A percentile compares a stretch with the other conserved stretches of the same genome.
Evolutionary conservation across 2,329 filamentous ascomycete species (phyloP).

Genomic region (Fusarium hainanense): DNA sequence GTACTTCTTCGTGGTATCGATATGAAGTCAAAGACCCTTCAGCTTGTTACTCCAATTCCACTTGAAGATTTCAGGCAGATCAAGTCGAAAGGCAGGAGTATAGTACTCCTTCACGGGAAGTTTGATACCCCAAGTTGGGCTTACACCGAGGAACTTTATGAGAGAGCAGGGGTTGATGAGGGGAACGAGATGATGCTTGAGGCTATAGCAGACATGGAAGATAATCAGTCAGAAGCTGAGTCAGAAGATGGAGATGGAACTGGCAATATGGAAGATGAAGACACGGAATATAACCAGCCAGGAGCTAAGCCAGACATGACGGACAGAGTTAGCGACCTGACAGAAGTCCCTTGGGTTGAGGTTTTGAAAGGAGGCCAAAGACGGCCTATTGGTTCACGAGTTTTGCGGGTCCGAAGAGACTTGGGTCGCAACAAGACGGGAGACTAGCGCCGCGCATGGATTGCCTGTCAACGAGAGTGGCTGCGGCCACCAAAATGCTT

Average conservation of each 20-base stretch:
- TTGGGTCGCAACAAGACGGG: constrained; percentile 58
- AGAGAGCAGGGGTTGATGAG: constrained; percentile 49
- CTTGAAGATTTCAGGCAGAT: constrained; percentile 54
- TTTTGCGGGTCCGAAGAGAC: constrained; percentile 73
- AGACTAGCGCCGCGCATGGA: constrained; percentile 35
- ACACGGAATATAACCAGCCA: constrained; percentile 50
- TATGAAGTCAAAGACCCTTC: constrained; percentile 61
- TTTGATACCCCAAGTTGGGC: constrained; percentile 77
- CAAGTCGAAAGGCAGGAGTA: constrained; percentile 55
- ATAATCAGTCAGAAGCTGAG: constrained; percentile 49
- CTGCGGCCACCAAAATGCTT: not conserved
- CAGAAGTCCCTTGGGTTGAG: constrained; percentile 68
- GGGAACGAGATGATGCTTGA: constrained; percentile 47
- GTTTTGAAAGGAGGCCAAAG: constrained; percentile 65
- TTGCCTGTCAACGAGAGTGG: constrained; percentile 9
- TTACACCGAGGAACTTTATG: constrained; percentile 71
- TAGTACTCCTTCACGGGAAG: constrained; percentile 75
- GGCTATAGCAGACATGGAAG: constrained; percentile 50
- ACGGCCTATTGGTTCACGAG: constrained; percentile 67
- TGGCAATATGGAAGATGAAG: constrained; percentile 47
- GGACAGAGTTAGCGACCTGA: constrained; percentile 36
- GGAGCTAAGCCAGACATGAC: constrained; percentile 46
- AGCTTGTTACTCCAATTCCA: constrained; percentile 72
- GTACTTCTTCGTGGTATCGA: constrained; percentile 79
- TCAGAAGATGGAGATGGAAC: constrained; percentile 41